A percentile compares a stretch with the other conserved stretches of the same genome.
Evolutionary conservation across 345 rosid genomes (phyloP).

Genomic region (Eucalyptus urophylla): DNA sequence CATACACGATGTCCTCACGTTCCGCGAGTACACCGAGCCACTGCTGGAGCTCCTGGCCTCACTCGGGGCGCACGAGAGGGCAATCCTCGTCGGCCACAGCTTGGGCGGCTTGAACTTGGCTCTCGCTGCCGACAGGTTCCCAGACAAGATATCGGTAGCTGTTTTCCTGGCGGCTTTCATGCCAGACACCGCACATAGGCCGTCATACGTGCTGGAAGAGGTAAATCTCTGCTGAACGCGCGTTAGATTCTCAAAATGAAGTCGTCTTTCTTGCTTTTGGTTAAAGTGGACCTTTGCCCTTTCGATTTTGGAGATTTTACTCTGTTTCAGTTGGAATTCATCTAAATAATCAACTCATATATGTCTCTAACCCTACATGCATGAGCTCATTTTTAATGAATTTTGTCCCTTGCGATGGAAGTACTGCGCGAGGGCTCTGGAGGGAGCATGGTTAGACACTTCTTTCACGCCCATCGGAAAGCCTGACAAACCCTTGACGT

Average conservation of each 20-base stretch:
- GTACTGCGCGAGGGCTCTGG: not conserved
- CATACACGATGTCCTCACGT: slow-evolving; percentile 26
- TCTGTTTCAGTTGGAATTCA: not conserved
- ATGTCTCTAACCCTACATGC: not conserved
- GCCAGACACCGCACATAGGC: not conserved
- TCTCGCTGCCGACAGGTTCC: slow-evolving; percentile 9
- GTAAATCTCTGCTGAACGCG: not conserved
- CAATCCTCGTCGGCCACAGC: slow-evolving; percentile 65
- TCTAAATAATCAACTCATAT: not conserved
- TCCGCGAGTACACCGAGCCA: slow-evolving; percentile 32
- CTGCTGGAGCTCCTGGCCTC: slow-evolving; percentile 22
- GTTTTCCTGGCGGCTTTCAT: not conserved
- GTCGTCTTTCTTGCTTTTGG: not conserved
- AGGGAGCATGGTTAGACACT: slow-evolving; percentile 2
- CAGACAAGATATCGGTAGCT: not conserved
- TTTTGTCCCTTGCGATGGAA: not conserved
- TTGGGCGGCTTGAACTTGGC: slow-evolving; percentile 50
- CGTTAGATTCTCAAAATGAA: not conserved
- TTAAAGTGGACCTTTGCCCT: not conserved
- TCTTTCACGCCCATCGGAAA: not conserved
- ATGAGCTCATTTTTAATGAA: not conserved
- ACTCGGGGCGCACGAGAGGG: slow-evolving; percentile 18
- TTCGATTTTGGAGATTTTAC: not conserved
- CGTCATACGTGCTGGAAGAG: not conserved
- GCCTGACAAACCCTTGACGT: not conserved